These are phyloP conservation scores for Paxillus involutus DNA, from an alignment of 768 basidiomycete genomes.

Conservation along the genomic window DNA sequence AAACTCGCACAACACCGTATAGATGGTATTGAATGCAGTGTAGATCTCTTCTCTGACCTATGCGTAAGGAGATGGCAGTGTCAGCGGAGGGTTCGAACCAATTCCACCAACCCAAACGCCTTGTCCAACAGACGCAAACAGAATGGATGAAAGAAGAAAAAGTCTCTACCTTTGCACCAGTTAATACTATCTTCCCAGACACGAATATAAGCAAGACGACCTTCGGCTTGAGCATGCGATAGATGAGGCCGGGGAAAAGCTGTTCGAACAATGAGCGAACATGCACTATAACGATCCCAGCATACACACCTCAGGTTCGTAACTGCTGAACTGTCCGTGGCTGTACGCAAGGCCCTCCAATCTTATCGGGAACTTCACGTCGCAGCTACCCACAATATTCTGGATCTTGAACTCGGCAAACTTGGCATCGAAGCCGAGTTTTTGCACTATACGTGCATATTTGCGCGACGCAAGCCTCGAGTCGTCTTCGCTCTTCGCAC, in stretches of 20 bases:
- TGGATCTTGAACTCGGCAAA: constrained; percentile 99
- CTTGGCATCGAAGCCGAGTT: constrained; percentile 98
- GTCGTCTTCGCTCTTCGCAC: constrained; percentile 98
- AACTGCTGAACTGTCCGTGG: constrained; percentile 97
- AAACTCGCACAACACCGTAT: constrained; percentile 96
- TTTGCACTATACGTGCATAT: constrained; percentile 99
- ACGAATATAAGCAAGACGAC: constrained; percentile 98
- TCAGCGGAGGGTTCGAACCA: constrained; percentile 53
- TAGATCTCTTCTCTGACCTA: constrained; percentile 99
- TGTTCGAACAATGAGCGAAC: constrained; percentile 28
- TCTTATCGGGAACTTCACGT: constrained; percentile 98
- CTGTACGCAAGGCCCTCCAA: constrained; percentile 96
- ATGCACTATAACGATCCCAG: background rate
- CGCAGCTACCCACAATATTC: constrained; percentile 97
- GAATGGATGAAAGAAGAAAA: constrained; percentile 23
- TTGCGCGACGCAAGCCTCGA: constrained; percentile 95
- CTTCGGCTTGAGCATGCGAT: constrained; percentile 99
- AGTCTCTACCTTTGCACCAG: constrained; percentile 89
- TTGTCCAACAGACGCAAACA: constrained; percentile 27
- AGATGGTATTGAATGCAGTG: constrained; percentile 99
- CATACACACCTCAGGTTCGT: constrained; percentile 88
- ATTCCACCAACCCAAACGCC: constrained; percentile 44
- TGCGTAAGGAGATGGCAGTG: constrained; percentile 34
- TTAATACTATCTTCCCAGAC: constrained; percentile 98
- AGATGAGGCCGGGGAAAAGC: constrained; percentile 99